Evolutionary conservation across 352 stramenopile species (phyloP), one percentile per base, ranked within the genome.

Genomic region (Phytophthora rubi): DNA sequence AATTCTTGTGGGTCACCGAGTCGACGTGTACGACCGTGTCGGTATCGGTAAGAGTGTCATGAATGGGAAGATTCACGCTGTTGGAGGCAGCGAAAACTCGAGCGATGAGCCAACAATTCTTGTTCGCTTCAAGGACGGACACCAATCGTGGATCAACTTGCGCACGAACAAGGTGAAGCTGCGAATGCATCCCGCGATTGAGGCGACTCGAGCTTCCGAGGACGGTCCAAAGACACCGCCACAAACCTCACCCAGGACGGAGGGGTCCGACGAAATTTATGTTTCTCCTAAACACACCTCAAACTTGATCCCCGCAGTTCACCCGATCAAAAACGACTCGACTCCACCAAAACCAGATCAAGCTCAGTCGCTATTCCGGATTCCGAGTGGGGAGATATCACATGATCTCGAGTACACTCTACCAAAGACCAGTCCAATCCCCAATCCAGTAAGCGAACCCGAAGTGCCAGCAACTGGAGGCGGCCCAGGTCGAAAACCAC

Each of bases 101-200:
- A 63, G 44, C 9, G 21, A 65, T 16, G 56, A 73, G 26, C 63
- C 53, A 0, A 63, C 53, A 5, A 52, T 80, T 12, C 42, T 80
- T 2, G 68, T 82, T 15, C 64, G 72, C 15, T 77, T 64, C 52
- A 80, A 80, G 10, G 65, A 79, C 32, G 71, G 68, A 16, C 42
- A 55, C 9, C 76, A 75, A 28, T 47, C 53, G 13, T 80, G 75
- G 75, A 48, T 80, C 23, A 32, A 76, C 30, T 21, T 69, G 3
- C 56, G 68, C n/a, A 59, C 45, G 16, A 54, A 52, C 10, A 82
- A 78, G 28, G 44, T 80, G 21, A 80, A 73, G 53, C 42, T 80
- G 35, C 65, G 72, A 35, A 48, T 80, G 39, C 65, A 75, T 28
- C 58, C 58, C 9, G 18, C 47, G 15, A 9, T 26, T 18, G 37